phyloP scores from a whole-genome alignment of 768 basidiomycete genomes.

The Boletus vinaceobasis region DNA sequence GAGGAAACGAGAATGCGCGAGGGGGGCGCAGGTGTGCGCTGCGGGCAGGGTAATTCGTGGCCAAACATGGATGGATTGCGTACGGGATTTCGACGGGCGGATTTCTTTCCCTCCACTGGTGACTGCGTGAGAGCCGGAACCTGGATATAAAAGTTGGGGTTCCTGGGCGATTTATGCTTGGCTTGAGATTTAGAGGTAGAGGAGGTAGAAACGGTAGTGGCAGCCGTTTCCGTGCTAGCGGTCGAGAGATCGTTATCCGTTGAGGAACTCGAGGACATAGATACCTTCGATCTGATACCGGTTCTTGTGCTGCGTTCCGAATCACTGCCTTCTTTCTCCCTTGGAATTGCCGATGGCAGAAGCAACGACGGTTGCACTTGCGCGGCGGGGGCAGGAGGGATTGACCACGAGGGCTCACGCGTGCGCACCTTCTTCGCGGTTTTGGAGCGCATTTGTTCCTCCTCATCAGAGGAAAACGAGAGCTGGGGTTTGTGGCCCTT shows the following conservation, averaged over 20 bases:
- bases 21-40: constrained; percentile 31
- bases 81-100: constrained; percentile 42
- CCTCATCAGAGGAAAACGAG: constrained; percentile 70
- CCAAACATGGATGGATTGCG: constrained; percentile 69
- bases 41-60: constrained; percentile 53
- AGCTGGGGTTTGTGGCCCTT: constrained; percentile 38
- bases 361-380: constrained; percentile 22
- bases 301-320: constrained; percentile 17
- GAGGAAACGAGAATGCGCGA: constrained; percentile 31
- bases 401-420: constrained; percentile 33
- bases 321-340: constrained; percentile 10
- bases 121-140: constrained; percentile 18
- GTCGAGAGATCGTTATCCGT: constrained; percentile 35
- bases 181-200: constrained; percentile 17
- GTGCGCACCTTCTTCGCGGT: constrained; percentile 61
- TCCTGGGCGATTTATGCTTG: constrained; percentile 24
- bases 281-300: constrained; percentile 22
- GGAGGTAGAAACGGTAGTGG: constrained; percentile 24
- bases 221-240: constrained; percentile 29
- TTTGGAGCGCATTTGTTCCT: constrained; percentile 60
- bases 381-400: constrained; percentile 21
- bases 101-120: constrained; percentile 27
- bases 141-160: constrained; percentile 13
- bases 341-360: constrained; percentile 18
- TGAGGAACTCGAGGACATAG: constrained; percentile 28